These are phyloP conservation scores for Aspergillus viridinutans DNA, from an alignment of 2,329 filamentous ascomycete genomes.

Conservation along the genomic window DNA sequence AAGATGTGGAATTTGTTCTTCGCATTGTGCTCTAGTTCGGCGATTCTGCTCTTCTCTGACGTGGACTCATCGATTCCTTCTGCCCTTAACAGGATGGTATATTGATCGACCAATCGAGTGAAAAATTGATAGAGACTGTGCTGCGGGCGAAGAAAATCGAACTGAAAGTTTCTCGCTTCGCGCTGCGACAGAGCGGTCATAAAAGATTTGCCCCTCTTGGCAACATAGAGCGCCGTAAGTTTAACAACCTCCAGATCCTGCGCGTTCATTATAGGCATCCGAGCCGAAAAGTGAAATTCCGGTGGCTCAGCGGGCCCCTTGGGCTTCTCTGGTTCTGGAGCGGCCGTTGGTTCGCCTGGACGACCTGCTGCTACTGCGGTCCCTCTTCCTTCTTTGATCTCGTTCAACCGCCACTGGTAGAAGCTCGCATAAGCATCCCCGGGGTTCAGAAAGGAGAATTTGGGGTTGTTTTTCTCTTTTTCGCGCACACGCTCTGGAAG, in stretches of 20 bases:
- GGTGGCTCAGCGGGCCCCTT: constrained; percentile 79
- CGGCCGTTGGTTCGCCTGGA: constrained; percentile 57
- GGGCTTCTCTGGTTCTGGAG: constrained; percentile 59
- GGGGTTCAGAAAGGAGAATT: constrained; percentile 79
- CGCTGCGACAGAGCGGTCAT: constrained; percentile 86
- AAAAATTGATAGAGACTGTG: constrained; percentile 97
- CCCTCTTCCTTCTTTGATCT: constrained; percentile 79
- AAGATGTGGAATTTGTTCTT: constrained; percentile 77
- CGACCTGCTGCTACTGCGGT: constrained; percentile 73
- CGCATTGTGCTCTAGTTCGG: constrained; percentile 68
- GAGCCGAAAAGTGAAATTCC: constrained; percentile 87
- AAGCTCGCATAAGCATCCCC: constrained; percentile 82
- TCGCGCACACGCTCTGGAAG: constrained; percentile 68
- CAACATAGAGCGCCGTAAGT: constrained; percentile 84
- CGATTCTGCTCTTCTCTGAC: constrained; percentile 67
- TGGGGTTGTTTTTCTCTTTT: constrained; percentile 79
- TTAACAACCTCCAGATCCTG: constrained; percentile 74
- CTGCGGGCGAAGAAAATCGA: constrained; percentile 91
- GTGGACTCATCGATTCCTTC: constrained; percentile 66
- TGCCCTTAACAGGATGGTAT: constrained; percentile 70
- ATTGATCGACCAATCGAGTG: constrained; percentile 86
- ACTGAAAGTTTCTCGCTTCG: constrained; percentile 87
- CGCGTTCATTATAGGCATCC: constrained; percentile 95
- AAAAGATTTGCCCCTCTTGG: constrained; percentile 86
- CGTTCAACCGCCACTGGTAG: constrained; percentile 84